phyloP scores from a whole-genome alignment of 805 yeast genomes.

The Torulaspora gathmanii region DNA sequence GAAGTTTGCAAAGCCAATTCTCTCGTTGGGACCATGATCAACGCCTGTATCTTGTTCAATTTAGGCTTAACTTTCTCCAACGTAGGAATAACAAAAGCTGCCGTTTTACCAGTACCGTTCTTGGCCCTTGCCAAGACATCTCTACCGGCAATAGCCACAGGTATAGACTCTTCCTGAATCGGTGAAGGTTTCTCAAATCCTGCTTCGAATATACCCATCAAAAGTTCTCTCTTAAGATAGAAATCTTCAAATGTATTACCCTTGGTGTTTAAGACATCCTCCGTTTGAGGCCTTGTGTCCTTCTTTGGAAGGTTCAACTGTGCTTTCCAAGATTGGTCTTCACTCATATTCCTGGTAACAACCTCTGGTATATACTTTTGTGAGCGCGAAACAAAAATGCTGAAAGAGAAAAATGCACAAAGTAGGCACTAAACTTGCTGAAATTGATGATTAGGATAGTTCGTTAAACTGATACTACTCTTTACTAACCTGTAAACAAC shows the following conservation, averaged over 20 bases:
- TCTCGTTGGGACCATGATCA: constrained; percentile 94
- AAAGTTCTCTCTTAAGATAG: constrained; percentile 81
- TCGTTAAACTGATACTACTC: not conserved
- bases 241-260: constrained; percentile 92
- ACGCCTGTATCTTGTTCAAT: constrained; percentile 77
- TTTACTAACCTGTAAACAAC: not conserved
- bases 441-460: not conserved
- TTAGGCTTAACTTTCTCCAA: constrained; percentile 86
- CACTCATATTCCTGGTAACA: constrained; percentile 9
- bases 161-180: constrained; percentile 94
- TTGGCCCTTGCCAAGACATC: constrained; percentile 97
- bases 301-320: constrained; percentile 69
- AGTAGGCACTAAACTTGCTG: not conserved
- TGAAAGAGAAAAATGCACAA: not conserved
- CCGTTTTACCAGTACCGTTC: constrained; percentile 98
- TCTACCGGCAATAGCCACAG: constrained; percentile 91
- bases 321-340: constrained; percentile 60
- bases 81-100: constrained; percentile 92
- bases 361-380: not conserved
- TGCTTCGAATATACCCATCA: constrained; percentile 98
- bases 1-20: constrained; percentile 97
- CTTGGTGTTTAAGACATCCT: constrained; percentile 86
- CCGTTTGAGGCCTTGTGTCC: constrained; percentile 95
- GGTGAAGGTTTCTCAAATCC: constrained; percentile 98
- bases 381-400: not conserved